These are phyloP conservation scores for Trichoderma orchidacearum DNA, from an alignment of 495 filamentous ascomycete species.

Conservation along the genomic window DNA sequence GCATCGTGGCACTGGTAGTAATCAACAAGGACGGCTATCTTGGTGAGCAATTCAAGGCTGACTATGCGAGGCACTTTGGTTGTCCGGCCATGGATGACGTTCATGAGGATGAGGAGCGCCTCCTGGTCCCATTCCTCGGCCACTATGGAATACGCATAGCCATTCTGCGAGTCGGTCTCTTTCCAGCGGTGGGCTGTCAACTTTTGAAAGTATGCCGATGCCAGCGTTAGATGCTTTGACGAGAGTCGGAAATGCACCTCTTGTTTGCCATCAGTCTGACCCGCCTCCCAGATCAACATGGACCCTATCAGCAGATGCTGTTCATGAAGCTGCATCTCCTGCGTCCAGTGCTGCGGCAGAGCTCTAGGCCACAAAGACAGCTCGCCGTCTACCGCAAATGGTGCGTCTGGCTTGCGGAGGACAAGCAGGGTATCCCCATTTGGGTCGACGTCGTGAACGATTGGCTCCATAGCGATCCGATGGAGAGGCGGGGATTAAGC, in stretches of 20 bases:
- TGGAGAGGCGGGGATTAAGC: too few relatives aligned
- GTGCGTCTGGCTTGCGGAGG: neutral
- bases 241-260: neutral
- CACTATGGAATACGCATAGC: neutral
- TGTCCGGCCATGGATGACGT: neutral
- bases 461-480: neutral
- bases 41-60: constrained; percentile 25
- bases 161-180: neutral
- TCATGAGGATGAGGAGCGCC: neutral
- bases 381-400: neutral
- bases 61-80: constrained; percentile 2
- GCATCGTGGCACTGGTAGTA: constrained; percentile 30
- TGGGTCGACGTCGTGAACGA: neutral
- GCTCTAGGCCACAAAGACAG: neutral
- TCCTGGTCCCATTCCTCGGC: neutral
- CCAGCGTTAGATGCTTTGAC: neutral
- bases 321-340: neutral
- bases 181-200: neutral
- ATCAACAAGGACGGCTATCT: constrained; percentile 32
- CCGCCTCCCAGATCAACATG: too few relatives aligned
- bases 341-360: neutral
- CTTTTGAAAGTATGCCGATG: neutral
- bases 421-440: neutral
- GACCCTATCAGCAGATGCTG: neutral
- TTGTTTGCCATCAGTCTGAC: neutral